Conservation (phyloP, 2,329 filamentous ascomycete species). For the Phoma herbarum region DNA sequence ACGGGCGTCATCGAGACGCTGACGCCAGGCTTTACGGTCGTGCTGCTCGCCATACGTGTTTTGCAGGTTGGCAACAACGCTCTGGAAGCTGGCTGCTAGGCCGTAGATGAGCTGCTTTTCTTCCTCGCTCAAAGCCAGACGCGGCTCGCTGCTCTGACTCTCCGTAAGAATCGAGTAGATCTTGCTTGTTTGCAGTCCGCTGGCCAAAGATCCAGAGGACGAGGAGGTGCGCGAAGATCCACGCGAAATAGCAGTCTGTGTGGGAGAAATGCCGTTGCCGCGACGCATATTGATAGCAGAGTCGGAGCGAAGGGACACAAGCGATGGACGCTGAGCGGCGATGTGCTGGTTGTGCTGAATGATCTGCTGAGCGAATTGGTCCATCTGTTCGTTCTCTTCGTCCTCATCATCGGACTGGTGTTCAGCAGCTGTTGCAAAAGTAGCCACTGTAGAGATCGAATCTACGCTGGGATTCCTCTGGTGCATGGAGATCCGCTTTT, state of each 20-base stretch:
- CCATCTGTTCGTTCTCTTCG: slow-evolving; percentile 54
- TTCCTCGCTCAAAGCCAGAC: slow-evolving; percentile 58
- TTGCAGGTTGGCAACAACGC: slow-evolving; percentile 63
- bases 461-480: slow-evolving; percentile 65
- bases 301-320: slow-evolving; percentile 42
- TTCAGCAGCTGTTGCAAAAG: slow-evolving; percentile 71
- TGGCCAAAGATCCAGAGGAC: slow-evolving; percentile 42
- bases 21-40: slow-evolving; percentile 71
- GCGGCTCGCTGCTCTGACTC: slow-evolving; percentile 43
- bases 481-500: slow-evolving; percentile 49
- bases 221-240: slow-evolving; percentile 42
- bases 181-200: slow-evolving; percentile 50
- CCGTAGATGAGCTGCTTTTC: slow-evolving; percentile 63
- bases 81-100: slow-evolving; percentile 63
- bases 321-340: slow-evolving; percentile 25
- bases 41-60: slow-evolving; percentile 57
- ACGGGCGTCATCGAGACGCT: slow-evolving; percentile 78
- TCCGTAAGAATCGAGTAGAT: slow-evolving; percentile 55
- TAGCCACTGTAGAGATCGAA: slow-evolving; percentile 67
- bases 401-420: slow-evolving; percentile 53
- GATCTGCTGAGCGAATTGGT: slow-evolving; percentile 48
- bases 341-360: slow-evolving; percentile 34
- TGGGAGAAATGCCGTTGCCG: slow-evolving; percentile 36
- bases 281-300: slow-evolving; percentile 46
- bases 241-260: slow-evolving; percentile 40